These are phyloP conservation scores for Saraca asoca DNA, from an alignment of 331 rosid genomes.

Conservation along the genomic window DNA sequence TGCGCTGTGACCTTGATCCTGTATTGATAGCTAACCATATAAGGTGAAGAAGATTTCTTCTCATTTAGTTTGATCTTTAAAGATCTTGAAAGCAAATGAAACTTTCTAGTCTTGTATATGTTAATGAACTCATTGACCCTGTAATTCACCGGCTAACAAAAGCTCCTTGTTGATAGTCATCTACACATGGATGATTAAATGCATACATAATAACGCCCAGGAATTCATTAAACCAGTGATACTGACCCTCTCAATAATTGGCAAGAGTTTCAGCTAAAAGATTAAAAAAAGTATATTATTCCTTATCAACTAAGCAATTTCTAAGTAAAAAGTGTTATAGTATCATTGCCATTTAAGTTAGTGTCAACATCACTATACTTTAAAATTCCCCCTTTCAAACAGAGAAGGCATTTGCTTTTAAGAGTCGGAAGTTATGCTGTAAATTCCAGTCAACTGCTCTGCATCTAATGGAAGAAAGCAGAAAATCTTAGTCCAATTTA, in stretches of 20 bases:
- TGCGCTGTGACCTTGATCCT: conserved; percentile 94
- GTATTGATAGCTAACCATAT: conserved; percentile 76
- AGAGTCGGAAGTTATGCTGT: conserved; percentile 14
- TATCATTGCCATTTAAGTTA: neutral
- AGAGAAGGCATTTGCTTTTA: conserved; percentile 21
- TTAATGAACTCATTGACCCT: neutral
- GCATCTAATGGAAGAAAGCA: conserved; percentile 23
- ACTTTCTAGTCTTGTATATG: conserved; percentile 6
- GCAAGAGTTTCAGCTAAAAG: neutral
- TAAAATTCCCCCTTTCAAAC: neutral
- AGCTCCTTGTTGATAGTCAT: neutral
- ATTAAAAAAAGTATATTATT: neutral
- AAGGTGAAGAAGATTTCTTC: conserved; percentile 53
- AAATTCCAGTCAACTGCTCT: conserved; percentile 29
- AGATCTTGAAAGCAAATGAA: conserved; percentile 4
- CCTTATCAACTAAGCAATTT: neutral
- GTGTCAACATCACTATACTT: neutral
- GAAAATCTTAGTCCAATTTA: neutral
- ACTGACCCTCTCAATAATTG: neutral
- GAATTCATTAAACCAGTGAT: neutral
- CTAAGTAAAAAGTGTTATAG: neutral
- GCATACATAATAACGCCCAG: neutral
- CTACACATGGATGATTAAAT: too few relatives aligned
- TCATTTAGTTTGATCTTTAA: conserved; percentile 14
- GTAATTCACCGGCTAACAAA: neutral